phyloP scores from a whole-genome alignment of 805 yeast species.

The Lachancea mirantina region DNA sequence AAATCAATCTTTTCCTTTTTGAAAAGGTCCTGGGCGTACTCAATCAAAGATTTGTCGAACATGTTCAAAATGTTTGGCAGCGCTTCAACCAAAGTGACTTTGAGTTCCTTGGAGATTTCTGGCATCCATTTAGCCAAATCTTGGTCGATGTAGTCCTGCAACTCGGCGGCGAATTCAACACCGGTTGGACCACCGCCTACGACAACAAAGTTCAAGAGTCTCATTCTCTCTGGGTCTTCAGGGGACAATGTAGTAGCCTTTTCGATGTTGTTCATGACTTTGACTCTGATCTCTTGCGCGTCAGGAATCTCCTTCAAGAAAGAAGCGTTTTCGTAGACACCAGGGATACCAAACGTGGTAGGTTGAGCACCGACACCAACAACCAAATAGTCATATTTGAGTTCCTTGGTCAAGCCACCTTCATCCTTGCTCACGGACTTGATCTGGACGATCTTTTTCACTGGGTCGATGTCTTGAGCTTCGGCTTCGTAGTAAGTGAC shows the following conservation, averaged over 20 bases:
- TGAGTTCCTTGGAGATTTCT: slow-evolving; percentile 69
- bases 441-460: slow-evolving; percentile 54
- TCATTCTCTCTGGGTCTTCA: slow-evolving; percentile 67
- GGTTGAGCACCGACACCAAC: slow-evolving; percentile 94
- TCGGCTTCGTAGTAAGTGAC: slow-evolving; percentile 84
- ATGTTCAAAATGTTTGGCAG: slow-evolving; percentile 77
- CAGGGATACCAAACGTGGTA: slow-evolving; percentile 91
- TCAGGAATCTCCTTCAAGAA: slow-evolving; percentile 88
- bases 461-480: slow-evolving; percentile 76
- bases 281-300: slow-evolving; percentile 74
- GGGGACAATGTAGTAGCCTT: slow-evolving; percentile 76
- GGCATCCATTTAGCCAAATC: slow-evolving; percentile 89
- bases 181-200: slow-evolving; percentile 99
- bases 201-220: slow-evolving; percentile 80
- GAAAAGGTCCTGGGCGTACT: slow-evolving; percentile 76
- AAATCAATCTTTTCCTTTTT: slow-evolving; percentile 61
- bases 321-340: slow-evolving; percentile 81
- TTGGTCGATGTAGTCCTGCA: slow-evolving; percentile 89
- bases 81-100: slow-evolving; percentile 84
- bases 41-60: slow-evolving; percentile 61
- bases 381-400: slow-evolving; percentile 73
- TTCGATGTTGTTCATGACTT: slow-evolving; percentile 81
- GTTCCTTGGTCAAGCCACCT: slow-evolving; percentile 39
- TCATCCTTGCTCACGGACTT: slow-evolving; percentile 44
- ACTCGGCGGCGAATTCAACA: slow-evolving; percentile 94